Conservation (phyloP, 306 rosid species). For the Mimosa pudica region DNA sequence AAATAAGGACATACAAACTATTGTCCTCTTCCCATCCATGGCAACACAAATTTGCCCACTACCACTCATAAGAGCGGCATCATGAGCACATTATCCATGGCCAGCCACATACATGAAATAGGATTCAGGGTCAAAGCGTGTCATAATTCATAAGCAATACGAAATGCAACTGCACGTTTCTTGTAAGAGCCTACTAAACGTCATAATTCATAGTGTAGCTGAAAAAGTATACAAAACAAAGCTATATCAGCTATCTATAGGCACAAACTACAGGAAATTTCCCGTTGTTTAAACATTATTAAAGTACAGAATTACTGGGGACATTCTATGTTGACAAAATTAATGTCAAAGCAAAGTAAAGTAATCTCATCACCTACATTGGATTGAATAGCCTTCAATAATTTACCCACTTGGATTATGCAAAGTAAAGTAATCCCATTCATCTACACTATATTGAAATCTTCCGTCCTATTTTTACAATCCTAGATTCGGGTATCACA, state of each 20-base stretch:
- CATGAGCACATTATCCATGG: not conserved
- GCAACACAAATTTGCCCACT: not conserved
- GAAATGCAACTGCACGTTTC: not conserved
- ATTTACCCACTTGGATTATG: not conserved
- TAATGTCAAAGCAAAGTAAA: not conserved
- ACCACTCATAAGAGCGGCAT: not conserved
- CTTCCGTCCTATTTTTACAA: not conserved
- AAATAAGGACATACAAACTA: not conserved
- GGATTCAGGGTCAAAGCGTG: not conserved
- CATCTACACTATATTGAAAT: constrained; percentile 25
- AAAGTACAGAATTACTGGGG: constrained; percentile 13
- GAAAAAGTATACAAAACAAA: not conserved
- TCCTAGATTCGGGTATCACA: not conserved
- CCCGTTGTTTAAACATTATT: not conserved
- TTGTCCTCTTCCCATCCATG: not conserved
- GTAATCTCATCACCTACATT: not conserved
- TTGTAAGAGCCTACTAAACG: not conserved
- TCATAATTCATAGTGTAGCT: not conserved
- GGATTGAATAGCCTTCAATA: constrained; percentile 4
- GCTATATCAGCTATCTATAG: not conserved
- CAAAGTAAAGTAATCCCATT: not conserved
- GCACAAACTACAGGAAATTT: constrained; percentile 26
- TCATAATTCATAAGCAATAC: not conserved
- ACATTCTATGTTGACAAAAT: not conserved
- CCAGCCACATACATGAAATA: not conserved